phyloP scores from a whole-genome alignment of 1,284 basidiomycete species.

The Papiliotrema flavescens region DNA sequence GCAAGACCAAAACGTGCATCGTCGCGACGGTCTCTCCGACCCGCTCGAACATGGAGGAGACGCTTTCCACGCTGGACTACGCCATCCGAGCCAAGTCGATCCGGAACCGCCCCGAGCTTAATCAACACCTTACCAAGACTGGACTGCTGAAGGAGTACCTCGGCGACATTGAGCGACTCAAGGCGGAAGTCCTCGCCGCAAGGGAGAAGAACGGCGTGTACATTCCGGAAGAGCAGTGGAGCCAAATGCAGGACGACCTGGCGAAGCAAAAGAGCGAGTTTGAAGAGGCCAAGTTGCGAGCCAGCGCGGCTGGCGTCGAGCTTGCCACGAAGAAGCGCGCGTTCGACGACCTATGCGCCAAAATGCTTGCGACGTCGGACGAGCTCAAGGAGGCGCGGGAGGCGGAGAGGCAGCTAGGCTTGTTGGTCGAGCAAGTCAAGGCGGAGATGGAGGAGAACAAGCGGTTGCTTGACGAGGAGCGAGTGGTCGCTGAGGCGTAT shows the following conservation, averaged over 20 bases:
- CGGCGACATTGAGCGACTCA: slow-evolving; percentile 89
- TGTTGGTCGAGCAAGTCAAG: slow-evolving; percentile 58
- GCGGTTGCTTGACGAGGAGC: slow-evolving; percentile 68
- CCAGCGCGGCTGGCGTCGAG: slow-evolving; percentile 77
- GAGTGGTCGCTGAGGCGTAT: slow-evolving; percentile 69
- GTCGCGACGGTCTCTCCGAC: slow-evolving; percentile 94
- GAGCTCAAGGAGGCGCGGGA: slow-evolving; percentile 60
- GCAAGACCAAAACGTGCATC: slow-evolving; percentile 95
- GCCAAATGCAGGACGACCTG: slow-evolving; percentile 71
- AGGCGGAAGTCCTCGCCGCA: slow-evolving; percentile 78
- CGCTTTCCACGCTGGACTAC: slow-evolving; percentile 95
- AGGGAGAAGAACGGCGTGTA: slow-evolving; percentile 93
- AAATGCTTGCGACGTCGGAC: slow-evolving; percentile 68
- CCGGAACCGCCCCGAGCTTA: slow-evolving; percentile 91
- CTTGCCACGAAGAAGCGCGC: slow-evolving; percentile 76
- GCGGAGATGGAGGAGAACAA: slow-evolving; percentile 59
- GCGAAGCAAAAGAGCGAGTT: slow-evolving; percentile 70
- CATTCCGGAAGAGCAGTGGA: slow-evolving; percentile 84
- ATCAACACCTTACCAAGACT: slow-evolving; percentile 89
- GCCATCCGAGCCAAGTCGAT: slow-evolving; percentile 95
- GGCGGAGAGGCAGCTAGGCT: slow-evolving; percentile 57
- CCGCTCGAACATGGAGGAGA: slow-evolving; percentile 91
- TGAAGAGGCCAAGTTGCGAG: slow-evolving; percentile 74
- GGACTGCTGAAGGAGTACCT: slow-evolving; percentile 92
- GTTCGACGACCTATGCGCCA: slow-evolving; percentile 77